phyloP scores from a whole-genome alignment of 2,329 filamentous ascomycete genomes.

The Diplodia mutila region DNA sequence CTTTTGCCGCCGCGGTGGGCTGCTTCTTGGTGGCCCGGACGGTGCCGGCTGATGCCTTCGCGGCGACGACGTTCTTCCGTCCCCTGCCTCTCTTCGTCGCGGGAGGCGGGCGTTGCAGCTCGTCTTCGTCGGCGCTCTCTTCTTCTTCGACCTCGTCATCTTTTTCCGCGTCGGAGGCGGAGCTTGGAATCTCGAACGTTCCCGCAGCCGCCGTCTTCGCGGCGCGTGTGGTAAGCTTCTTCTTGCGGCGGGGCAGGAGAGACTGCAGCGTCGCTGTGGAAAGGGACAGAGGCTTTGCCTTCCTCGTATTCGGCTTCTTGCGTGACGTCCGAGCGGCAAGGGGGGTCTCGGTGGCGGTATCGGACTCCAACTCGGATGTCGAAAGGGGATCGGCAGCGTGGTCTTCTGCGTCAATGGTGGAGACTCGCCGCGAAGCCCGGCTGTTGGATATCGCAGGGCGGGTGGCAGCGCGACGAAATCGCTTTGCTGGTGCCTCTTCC shows the following conservation, averaged over 20 bases:
- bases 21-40: background rate
- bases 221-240: background rate
- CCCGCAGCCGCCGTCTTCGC: slow-evolving; percentile 28
- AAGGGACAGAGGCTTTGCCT: slow-evolving; percentile 26
- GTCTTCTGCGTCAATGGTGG: slow-evolving; percentile 29
- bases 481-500: slow-evolving; percentile 28
- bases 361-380: slow-evolving; percentile 39
- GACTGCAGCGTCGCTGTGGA: slow-evolving; percentile 51
- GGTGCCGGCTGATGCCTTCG: background rate
- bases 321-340: slow-evolving; percentile 14
- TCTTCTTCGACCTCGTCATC: slow-evolving; percentile 20
- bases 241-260: slow-evolving; percentile 47
- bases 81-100: slow-evolving; percentile 32
- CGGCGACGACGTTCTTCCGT: slow-evolving; percentile 28
- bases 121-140: slow-evolving; percentile 48
- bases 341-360: slow-evolving; percentile 34
- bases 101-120: slow-evolving; percentile 36
- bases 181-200: slow-evolving; percentile 48
- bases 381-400: slow-evolving; percentile 27
- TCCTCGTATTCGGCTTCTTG: background rate
- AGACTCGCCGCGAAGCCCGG: slow-evolving; percentile 28
- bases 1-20: background rate
- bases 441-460: background rate
- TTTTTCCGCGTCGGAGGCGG: slow-evolving; percentile 33
- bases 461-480: background rate